These are phyloP conservation scores for Blastobotrys serpentis DNA, from an alignment of 1,139 yeast species.

Conservation along the genomic window DNA sequence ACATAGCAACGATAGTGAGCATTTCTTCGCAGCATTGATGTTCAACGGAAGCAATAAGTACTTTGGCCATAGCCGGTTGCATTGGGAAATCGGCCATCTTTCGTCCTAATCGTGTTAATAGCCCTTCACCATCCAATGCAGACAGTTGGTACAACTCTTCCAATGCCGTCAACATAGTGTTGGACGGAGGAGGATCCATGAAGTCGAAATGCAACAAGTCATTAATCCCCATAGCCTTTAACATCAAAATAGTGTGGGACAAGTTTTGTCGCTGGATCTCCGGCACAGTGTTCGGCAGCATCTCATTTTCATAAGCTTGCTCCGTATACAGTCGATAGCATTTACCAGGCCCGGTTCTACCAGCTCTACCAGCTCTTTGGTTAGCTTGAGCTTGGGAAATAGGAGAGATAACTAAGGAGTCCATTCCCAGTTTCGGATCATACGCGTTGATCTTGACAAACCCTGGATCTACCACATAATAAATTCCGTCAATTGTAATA, in stretches of 20 bases:
- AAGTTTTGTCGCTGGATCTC: constrained; percentile 92
- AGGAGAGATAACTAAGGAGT: constrained; percentile 67
- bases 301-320: constrained; percentile 64
- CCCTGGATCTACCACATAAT: constrained; percentile 78
- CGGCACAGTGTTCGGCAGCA: constrained; percentile 82
- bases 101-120: constrained; percentile 69
- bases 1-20: constrained; percentile 84
- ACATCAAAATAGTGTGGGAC: constrained; percentile 78
- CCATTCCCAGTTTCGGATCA: constrained; percentile 77
- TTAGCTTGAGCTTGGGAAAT: constrained; percentile 82
- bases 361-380: constrained; percentile 82
- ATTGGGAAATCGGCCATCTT: constrained; percentile 93
- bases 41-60: constrained; percentile 71
- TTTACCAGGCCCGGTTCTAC: constrained; percentile 83
- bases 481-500: constrained; percentile 75
- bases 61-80: constrained; percentile 88
- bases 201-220: constrained; percentile 79
- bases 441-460: constrained; percentile 76
- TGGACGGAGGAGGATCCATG: constrained; percentile 90
- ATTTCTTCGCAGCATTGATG: constrained; percentile 80
- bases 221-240: constrained; percentile 93
- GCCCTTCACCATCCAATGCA: constrained; percentile 80
- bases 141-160: constrained; percentile 80
- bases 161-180: constrained; percentile 71
- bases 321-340: constrained; percentile 76